These are phyloP conservation scores for Aspergillus tubingensis DNA, from an alignment of 2,329 filamentous ascomycete genomes.

Conservation along the genomic window DNA sequence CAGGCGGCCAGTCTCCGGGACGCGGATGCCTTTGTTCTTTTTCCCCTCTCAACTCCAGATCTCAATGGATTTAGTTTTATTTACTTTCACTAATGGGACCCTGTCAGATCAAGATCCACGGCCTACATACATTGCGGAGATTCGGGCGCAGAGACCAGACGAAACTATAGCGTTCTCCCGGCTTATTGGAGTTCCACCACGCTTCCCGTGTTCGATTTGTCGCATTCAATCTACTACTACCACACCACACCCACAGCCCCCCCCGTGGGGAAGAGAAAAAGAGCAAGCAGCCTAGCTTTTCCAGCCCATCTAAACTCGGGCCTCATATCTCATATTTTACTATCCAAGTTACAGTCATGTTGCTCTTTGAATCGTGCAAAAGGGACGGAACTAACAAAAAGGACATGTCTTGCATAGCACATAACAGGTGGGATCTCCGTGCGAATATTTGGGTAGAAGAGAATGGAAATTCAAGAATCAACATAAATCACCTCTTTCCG, in stretches of 20 bases:
- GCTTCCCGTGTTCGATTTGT: no score
- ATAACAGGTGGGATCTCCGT: conserved; percentile 16
- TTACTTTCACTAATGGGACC: no score
- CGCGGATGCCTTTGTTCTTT: conserved; percentile 4
- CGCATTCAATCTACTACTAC: no score
- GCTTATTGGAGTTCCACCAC: no score
- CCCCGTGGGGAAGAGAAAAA: not conserved
- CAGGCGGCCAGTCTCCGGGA: conserved; percentile 16
- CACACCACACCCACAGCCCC: no score
- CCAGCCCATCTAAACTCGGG: not conserved
- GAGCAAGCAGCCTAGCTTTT: not conserved
- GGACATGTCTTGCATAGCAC: conserved; percentile 11
- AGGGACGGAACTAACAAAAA: conserved; percentile 10
- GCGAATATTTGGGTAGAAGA: conserved; percentile 17
- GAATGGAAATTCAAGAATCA: conserved; percentile 21
- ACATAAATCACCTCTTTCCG: conserved; percentile 31
- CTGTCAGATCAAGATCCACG: not conserved
- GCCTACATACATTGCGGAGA: not conserved
- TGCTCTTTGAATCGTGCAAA: conserved; percentile 11
- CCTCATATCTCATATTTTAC: conserved; percentile 9
- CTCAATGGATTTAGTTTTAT: no score
- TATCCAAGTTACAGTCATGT: conserved; percentile 29
- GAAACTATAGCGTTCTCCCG: no score
- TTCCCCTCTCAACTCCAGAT: conserved; percentile 5
- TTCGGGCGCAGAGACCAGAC: no score